These are phyloP conservation scores for Eucalyptus pauciflora DNA, from an alignment of 345 rosid species.

Conservation along the genomic window DNA sequence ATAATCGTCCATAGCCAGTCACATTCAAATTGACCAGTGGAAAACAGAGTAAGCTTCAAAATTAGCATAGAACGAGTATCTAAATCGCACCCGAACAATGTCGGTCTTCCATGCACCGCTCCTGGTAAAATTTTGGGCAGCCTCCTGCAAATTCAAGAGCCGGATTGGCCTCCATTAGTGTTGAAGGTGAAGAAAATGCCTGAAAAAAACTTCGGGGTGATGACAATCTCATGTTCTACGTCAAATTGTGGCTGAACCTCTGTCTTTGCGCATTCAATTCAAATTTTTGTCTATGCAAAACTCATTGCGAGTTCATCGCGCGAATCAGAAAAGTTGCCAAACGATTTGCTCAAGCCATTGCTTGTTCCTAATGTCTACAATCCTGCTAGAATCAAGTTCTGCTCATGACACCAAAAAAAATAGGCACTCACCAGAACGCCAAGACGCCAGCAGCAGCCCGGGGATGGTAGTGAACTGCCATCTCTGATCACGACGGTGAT, in stretches of 20 bases:
- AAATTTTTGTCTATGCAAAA: neutral
- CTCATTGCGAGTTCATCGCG: neutral
- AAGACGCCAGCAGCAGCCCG: neutral
- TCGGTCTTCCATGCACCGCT: neutral
- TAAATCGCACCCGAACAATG: neutral
- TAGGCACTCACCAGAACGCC: neutral
- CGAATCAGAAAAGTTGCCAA: neutral
- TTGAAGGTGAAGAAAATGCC: neutral
- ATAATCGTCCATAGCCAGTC: neutral
- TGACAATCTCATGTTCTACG: neutral
- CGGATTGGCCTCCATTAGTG: neutral
- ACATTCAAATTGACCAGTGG: neutral
- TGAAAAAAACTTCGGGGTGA: neutral
- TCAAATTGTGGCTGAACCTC: neutral
- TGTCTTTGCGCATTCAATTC: neutral
- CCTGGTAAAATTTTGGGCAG: neutral
- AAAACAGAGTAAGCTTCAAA: neutral
- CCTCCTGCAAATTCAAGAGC: neutral
- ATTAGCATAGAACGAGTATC: neutral
- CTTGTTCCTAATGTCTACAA: neutral
- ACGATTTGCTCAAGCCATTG: neutral
- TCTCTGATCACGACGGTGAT: neutral
- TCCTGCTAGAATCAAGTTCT: neutral
- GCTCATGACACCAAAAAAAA: neutral
- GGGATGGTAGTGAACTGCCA: neutral